Conservation (phyloP, 2,329 filamentous ascomycete species). For the Diaporthe citrichinensis region DNA sequence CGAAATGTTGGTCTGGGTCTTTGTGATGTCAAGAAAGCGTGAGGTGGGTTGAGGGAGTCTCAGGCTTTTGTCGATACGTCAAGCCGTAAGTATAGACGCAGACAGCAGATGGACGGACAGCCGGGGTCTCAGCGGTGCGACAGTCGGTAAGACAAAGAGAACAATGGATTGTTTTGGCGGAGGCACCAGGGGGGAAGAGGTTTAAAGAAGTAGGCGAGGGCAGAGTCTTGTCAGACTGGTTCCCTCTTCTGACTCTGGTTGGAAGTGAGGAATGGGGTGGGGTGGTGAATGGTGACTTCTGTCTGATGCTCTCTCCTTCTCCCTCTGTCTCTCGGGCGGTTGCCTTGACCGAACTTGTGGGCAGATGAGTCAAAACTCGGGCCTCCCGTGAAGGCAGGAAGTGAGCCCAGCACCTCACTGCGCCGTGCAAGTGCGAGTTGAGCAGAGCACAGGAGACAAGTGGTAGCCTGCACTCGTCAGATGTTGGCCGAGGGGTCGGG, state of each 20-base stretch:
- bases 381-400: neutral
- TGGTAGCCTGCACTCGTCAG: slow-evolving; percentile 20
- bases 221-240: neutral
- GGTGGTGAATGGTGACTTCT: slow-evolving; percentile 13
- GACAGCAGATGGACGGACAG: neutral
- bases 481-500: neutral
- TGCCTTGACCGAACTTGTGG: neutral
- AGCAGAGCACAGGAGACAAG: neutral
- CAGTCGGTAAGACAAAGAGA: neutral
- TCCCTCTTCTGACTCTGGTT: neutral
- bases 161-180: slow-evolving; percentile 8
- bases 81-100: slow-evolving; percentile 1
- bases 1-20: neutral
- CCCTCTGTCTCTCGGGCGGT: neutral
- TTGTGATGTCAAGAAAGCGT: neutral
- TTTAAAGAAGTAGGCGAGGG: neutral
- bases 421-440: neutral
- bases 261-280: neutral
- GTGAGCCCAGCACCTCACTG: neutral
- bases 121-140: neutral
- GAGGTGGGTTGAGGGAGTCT: neutral
- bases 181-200: neutral
- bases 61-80: neutral
- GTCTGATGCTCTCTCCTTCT: neutral
- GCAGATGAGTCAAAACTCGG: neutral